phyloP scores from a whole-genome alignment of 202 grass and related monocot genomes.

The Schoenoplectus tabernaemontani region DNA sequence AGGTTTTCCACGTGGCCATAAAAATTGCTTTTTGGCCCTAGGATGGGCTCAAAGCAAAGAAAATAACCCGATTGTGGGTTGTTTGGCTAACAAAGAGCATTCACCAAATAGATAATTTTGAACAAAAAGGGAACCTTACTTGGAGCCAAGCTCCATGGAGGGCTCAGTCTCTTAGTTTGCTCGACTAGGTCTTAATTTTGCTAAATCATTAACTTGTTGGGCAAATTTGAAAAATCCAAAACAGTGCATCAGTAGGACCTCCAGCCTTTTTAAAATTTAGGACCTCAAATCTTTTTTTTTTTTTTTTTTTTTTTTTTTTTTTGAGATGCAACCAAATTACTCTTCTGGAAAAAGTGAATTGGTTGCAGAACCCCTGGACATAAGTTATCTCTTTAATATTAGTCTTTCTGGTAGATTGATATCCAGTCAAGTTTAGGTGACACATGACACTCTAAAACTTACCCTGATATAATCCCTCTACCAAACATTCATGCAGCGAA shows the following conservation, averaged over 20 bases:
- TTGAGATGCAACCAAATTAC: constrained; percentile 16
- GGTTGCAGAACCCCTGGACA: constrained; percentile 21
- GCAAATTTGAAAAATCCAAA: constrained; percentile 9
- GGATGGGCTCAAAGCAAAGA: constrained; percentile 76
- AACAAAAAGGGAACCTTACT: constrained; percentile 33
- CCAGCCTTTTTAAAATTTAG: too few species aligned
- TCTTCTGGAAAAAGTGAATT: constrained; percentile 21
- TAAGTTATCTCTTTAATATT: constrained; percentile 24
- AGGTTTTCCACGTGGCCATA: constrained; percentile 41
- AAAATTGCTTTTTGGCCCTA: constrained; percentile 64
- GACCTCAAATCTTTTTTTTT: too few species aligned
- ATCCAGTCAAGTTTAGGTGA: constrained; percentile 34
- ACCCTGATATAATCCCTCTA: constrained; percentile 29
- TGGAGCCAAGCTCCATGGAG: constrained; percentile 34
- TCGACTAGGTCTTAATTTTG: constrained; percentile 7
- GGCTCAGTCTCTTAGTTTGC: constrained; percentile 31
- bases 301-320: too few species aligned
- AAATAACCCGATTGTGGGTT: constrained; percentile 55
- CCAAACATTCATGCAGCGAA: constrained; percentile 33
- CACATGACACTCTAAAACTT: constrained; percentile 35
- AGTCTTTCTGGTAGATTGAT: constrained; percentile 39
- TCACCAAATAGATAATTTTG: constrained; percentile 45
- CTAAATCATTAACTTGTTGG: constrained; percentile 10
- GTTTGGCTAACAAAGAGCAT: constrained; percentile 49
- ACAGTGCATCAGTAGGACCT: constrained; percentile 26